Base-by-base conservation (phyloP, 345 rosid species). In the Eucalyptus tenuipes region DNA sequence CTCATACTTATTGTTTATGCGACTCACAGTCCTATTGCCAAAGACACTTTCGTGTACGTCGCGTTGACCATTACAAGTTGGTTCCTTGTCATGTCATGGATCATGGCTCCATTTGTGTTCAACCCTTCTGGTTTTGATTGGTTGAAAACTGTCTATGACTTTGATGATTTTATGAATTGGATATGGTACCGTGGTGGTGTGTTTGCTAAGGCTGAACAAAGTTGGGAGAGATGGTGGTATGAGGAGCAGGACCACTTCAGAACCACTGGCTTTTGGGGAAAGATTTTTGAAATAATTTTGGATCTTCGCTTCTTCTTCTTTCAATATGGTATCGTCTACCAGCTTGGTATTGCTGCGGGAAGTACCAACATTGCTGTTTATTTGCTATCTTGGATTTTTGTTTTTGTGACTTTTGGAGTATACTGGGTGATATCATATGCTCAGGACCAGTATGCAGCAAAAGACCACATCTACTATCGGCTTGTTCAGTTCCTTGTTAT, bases 51-150 rank as follows among this genome's bases (percentile, higher is more conserved):
- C 64, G 97, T 95, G 81, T 96, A 97, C 92, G 94, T 97, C 90
- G 95, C 97, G 55, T 66, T 97, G 95, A 97, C 98, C 55, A 94
- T 97, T 87, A 94, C 96, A 22, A 96, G 99, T 91, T 97, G 99
- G 99, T 96, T 97, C 92, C 93, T 97, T 89, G 93, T 97, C 86
- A 29, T 93, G 42, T 95, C 99, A 7, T 97, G 96, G 96, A 94
- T 97, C 87, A 90, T 97, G 93, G 93, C 97, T 89, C 99, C 99
- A 22, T 97, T 95, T 89, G 96, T 93, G 86, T 97, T 96, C 91
- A 97, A 97, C 90, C 99, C 99, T 57, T 97, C 99, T 89, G 99
- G 99, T 52, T 97, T 97, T 88, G 99, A 97, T 91, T 97, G 99
- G 99, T 93, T 97, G 90, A 97, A 97, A 90, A 93, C 99, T 27